Evolutionary conservation across 495 filamentous ascomycete species (phyloP), one percentile per base, ranked within the genome.

Genomic region (Neurospora sp.): DNA sequence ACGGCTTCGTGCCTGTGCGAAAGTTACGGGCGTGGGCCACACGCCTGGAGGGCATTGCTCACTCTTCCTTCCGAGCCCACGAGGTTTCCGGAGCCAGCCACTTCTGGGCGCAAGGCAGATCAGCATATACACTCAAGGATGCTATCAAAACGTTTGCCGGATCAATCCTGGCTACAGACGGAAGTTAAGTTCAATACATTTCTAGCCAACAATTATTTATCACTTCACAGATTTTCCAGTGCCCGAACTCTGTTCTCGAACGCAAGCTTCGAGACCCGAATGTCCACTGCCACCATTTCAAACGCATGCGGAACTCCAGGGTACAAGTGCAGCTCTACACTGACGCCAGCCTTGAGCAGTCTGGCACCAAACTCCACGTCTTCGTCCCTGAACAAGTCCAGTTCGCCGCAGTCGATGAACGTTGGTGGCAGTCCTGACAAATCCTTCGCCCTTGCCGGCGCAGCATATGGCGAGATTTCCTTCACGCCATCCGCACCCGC

Each of bases 21-120:
- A 94, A 89, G 79, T 82, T 95, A 75, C 84, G 86, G 31, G 80
- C 83, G 40, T 98, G 96, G 96, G 88, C 86, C 31, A 83, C 85
- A 68, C 87, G 85, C 72, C 81, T 96, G 73, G 73, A 78, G 6
- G 75, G 73, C 8, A 76, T 75, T 0, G 78, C 78, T 14, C 79
- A 75, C 37, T 82, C 80, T 41, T 79, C 74, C 69, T 91, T 90
- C 71, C 78, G 79, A 7, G 83, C 80, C 71, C 82, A 85, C 39
- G 89, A 92, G 76, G 85, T 97, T 61, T 79, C 81, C 22, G 87
- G 87, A 6, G 94, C 91, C 9, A 93, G 91, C 4, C 94, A 97
- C 81, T 97, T 97, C 76, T 97, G 94, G 93, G 78, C 83, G 31
- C 91, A 95, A 75, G 77, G 85, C 6, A 89, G 88, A 5, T 89